Base-by-base conservation (phyloP, 495 filamentous ascomycete species). In the Penicillium verhagenii region DNA sequence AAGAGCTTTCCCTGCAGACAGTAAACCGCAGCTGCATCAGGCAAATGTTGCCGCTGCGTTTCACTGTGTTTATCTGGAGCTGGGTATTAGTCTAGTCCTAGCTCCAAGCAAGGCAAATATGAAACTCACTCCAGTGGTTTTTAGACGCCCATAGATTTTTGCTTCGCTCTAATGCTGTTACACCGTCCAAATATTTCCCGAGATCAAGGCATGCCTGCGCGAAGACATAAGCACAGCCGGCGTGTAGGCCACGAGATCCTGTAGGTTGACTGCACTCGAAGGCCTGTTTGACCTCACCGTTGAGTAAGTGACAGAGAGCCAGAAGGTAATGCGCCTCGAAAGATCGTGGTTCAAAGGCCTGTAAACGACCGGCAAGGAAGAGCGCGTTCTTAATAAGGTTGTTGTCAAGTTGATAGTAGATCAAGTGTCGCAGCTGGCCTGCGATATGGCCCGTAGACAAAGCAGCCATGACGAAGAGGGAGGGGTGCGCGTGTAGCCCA, bases 381-480 rank as follows among this genome's bases (percentile, higher is more conserved):
- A 96, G 83, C 47, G 94, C 94, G 60, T 94, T 97, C 28, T 88
- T 82, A 59, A 88, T 78, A 25, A 92, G 80, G 61, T 92, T 86
- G 60, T 93, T 95, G 72, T 98, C 94, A 67, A 98, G 83, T 65
- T 96, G 86, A 72, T 97, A 96, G 71, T 91, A 89, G 55, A 97
- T 85, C 48, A 90, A 79, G 65, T 94, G 88, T 65, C 88, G 82
- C 60, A 97, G 76, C 71, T 96, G 89, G 67, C 78, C 77, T 37
- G 87, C 77, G 59, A 92, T 79, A 66, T 86, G 79, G 58, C 79
- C 83, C 26, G 82, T 82, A 19, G 72, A 74, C 7, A 89, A 86
- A 52, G 89, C 81, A 52, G 89, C 81, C 91, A 95, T 95, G 66
- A 56, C 81, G 61, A 57, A 13, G 61, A 57, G 31, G 56, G 61